Base-by-base conservation (phyloP, 148 eudicot genomes). In the Rhododendron mucronatum region DNA sequence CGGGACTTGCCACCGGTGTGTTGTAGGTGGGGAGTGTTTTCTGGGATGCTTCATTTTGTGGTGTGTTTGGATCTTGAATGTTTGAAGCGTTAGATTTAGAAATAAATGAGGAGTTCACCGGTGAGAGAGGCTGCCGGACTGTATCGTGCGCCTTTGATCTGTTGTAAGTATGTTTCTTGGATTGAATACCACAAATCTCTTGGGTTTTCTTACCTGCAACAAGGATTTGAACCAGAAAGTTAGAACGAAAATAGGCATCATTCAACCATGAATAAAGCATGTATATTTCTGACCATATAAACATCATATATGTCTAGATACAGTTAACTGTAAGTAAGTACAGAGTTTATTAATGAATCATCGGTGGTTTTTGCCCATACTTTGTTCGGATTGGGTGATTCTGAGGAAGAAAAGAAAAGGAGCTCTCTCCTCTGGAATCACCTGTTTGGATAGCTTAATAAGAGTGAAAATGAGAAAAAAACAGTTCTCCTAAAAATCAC, bases 41-140 rank as follows among this genome's bases (percentile, higher is more conserved):
- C n/a, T 84, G 85, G 50, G 84, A 74, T 48, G 85, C 44, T 23
- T 65, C 23, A 26, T 74, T 83, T 78, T 80, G 91, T 55, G 57
- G 18, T 16, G 6, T 81, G 85, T n/a, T 82, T 48, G 75, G 85
- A 44, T 86, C 88, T 80, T 90, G 92, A 86, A 91, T 83, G 18
- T 87, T 91, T 6, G 85, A 86, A 23, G 88, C 81, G 81, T 90
- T 88, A 28, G 87, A 79, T 26, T 85, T 85, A 3, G 89, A 89
- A 63, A 89, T 45, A 23, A 75, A 85, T n/a, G 88, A 23, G 39
- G 90, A 87, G 37, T 90, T 85, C 63, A 91, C 84, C 3, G 94
- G 92, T 45, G 97, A 91, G 84, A 92, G 91, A 41, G 97, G 92
- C 83, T 92, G 91, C 80, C 96, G 73, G 30, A 50, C 82, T 37